These are phyloP conservation scores for Filosporella fistucella DNA, from an alignment of 495 filamentous ascomycete species.

Conservation along the genomic window DNA sequence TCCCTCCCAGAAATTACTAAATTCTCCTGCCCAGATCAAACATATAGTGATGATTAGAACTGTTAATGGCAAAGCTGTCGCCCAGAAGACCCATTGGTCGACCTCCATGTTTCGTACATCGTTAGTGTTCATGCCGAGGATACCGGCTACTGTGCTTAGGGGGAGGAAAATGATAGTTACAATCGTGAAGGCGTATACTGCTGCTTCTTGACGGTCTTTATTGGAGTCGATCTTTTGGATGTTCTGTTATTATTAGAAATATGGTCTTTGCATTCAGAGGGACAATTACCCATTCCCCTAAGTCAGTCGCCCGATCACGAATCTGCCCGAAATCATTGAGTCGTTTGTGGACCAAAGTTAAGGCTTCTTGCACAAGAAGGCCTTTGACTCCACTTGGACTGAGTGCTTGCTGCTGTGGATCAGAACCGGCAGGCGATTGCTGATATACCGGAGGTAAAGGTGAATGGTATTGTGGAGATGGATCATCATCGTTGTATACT, in stretches of 20 bases:
- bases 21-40: slow-evolving; percentile 30
- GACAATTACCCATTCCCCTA: slow-evolving; percentile 23
- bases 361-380: slow-evolving; percentile 26
- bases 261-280: not conserved
- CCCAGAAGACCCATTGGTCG: slow-evolving; percentile 46
- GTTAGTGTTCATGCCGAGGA: slow-evolving; percentile 41
- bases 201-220: slow-evolving; percentile 40
- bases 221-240: slow-evolving; percentile 31
- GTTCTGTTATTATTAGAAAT: not conserved
- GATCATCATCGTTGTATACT: too few relatives aligned
- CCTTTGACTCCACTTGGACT: slow-evolving; percentile 26
- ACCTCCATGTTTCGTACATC: slow-evolving; percentile 45
- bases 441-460: too few relatives aligned
- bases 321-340: slow-evolving; percentile 13
- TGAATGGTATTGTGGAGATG: too few relatives aligned
- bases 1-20: slow-evolving; percentile 22
- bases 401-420: not conserved
- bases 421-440: too few relatives aligned
- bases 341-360: slow-evolving; percentile 4
- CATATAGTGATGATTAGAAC: slow-evolving; percentile 32
- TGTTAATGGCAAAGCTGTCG: slow-evolving; percentile 38
- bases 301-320: slow-evolving; percentile 17
- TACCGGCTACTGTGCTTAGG: slow-evolving; percentile 31
- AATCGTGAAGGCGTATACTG: slow-evolving; percentile 38
- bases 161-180: slow-evolving; percentile 31